Evolutionary conservation across 352 stramenopile genomes (phyloP), one percentile per base, ranked within the genome.

Genomic region (Vaucheria bursata): DNA sequence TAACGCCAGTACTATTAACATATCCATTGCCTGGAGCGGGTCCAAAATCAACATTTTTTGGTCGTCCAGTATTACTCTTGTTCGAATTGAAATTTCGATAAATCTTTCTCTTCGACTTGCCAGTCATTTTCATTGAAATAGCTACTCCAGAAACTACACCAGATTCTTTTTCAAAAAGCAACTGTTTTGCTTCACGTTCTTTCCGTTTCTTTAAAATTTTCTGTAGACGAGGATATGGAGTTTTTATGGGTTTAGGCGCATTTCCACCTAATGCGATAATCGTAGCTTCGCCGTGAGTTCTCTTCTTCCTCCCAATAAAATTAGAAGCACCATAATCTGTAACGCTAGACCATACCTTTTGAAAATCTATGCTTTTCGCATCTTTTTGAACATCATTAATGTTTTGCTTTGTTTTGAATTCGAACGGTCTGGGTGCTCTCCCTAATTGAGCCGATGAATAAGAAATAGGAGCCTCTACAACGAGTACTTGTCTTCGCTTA

Each of bases 231-330:
- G 70, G 45, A 73, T 78, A 82, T 37, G 77, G 77, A 59, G 79
- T 82, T 32, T 40, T 82, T 7, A 39, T 34, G 7, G 71, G 40
- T 50, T 82, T 82, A 29, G 77, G 77, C 35, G 71, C 77, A 71
- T 82, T 64, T 33, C 79, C 75, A 50, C 79, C 79, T 36, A 74
- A 71, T 71, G 78, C 79, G 33, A 84, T 65, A 34, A 84, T 84
- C 66, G 77, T 75, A 52, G 52, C 53, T 39, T 67, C 74, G 34
- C 83, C 68, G 74, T 83, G 71, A 1, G 59, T 76, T 69, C 75
- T 84, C 70, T 84, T 84, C 33, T 84, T 65, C 50, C 83, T 78
- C 29, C 79, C 79, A 32, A 76, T 84, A 45, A 84, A 84, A 66
- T 83, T 74, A n/a, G 69, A 59, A 1, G 68, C 40, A 18, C 79